Conservation (phyloP, 768 basidiomycete genomes). For the Naganishia onofrii region DNA sequence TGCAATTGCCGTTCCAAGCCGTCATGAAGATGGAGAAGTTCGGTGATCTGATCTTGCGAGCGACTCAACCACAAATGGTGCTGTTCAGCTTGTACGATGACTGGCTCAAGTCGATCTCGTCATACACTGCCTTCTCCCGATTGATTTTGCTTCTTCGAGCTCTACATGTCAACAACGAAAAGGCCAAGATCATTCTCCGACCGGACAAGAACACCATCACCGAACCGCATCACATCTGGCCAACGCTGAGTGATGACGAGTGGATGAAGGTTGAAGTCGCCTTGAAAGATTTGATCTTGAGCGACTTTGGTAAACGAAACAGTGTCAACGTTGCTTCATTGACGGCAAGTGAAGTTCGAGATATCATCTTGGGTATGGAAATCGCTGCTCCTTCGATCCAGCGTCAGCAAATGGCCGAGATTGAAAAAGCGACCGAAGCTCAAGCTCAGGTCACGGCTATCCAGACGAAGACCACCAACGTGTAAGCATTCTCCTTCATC, state of each 20-base stretch:
- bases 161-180: constrained; percentile 98
- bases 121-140: constrained; percentile 97
- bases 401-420: constrained; percentile 97
- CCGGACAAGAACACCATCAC: constrained; percentile 97
- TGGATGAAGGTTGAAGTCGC: constrained; percentile 99
- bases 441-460: constrained; percentile 92
- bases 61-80: constrained; percentile 98
- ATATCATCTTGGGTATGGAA: constrained; percentile 98
- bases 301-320: constrained; percentile 98
- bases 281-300: constrained; percentile 86
- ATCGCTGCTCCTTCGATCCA: constrained; percentile 65
- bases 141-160: constrained; percentile 94
- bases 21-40: constrained; percentile 99
- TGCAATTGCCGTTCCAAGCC: constrained; percentile 98
- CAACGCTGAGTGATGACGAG: constrained; percentile 83
- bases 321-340: constrained; percentile 97
- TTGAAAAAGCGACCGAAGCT: constrained; percentile 94
- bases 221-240: constrained; percentile 87
- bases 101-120: constrained; percentile 98
- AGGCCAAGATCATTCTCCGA: constrained; percentile 96
- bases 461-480: constrained; percentile 95
- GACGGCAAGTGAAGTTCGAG: constrained; percentile 92
- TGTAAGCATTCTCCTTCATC: constrained; percentile 47
- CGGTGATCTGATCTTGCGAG: constrained; percentile 92
- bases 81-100: constrained; percentile 98